These are phyloP conservation scores for Septoria petroselini DNA, from an alignment of 2,329 filamentous ascomycete species.

Conservation along the genomic window DNA sequence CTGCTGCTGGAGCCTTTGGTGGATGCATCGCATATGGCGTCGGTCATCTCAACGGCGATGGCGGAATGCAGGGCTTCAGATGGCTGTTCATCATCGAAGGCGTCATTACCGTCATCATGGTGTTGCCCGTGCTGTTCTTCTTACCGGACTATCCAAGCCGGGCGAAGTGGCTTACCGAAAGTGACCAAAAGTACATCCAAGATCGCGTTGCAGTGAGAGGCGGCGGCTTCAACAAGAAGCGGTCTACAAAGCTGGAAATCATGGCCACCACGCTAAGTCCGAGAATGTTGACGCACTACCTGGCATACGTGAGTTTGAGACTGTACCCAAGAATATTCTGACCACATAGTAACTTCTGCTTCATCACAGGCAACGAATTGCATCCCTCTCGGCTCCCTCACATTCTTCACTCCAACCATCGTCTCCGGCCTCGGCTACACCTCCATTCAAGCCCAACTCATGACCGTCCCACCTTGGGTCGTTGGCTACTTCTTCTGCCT, in stretches of 20 bases:
- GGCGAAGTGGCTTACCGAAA: slow-evolving; percentile 31
- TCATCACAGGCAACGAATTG: slow-evolving; percentile 29
- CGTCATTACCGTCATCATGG: slow-evolving; percentile 29
- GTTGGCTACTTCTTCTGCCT: slow-evolving; percentile 36
- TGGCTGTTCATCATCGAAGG: slow-evolving; percentile 42
- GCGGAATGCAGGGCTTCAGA: slow-evolving; percentile 44
- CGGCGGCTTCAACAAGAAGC: slow-evolving; percentile 40
- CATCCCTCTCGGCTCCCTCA: slow-evolving; percentile 36
- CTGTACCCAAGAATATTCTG: background rate
- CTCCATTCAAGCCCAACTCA: slow-evolving; percentile 43
- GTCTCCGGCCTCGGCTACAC: slow-evolving; percentile 52
- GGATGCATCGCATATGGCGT: slow-evolving; percentile 60
- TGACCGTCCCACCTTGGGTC: slow-evolving; percentile 39
- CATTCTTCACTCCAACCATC: slow-evolving; percentile 55
- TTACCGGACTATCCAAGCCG: slow-evolving; percentile 34
- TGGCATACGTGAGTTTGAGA: slow-evolving; percentile 30
- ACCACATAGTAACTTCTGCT: background rate
- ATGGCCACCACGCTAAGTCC: slow-evolving; percentile 40
- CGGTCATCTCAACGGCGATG: slow-evolving; percentile 51
- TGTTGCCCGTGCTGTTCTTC: slow-evolving; percentile 29
- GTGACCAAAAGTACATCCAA: slow-evolving; percentile 32
- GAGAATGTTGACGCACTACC: slow-evolving; percentile 42
- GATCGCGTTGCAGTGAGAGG: slow-evolving; percentile 34
- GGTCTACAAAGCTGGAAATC: slow-evolving; percentile 39
- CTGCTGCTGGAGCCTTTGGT: slow-evolving; percentile 54